Conservation (phyloP, 78 protist species). For the Dictyostelium purpureum region DNA sequence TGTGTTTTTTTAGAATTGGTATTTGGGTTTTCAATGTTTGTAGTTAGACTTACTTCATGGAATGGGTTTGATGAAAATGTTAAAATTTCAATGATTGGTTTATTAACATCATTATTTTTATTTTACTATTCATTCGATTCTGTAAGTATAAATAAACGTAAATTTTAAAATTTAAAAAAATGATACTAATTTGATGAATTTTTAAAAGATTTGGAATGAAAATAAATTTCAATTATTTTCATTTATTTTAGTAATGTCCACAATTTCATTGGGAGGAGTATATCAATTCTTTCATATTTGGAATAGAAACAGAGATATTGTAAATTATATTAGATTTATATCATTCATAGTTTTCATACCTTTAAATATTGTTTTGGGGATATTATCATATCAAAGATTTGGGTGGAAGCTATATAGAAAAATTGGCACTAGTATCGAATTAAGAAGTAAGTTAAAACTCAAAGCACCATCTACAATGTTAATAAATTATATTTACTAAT, state of each 20-base stretch:
- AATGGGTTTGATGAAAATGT: conserved; percentile 13
- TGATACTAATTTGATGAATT: background rate
- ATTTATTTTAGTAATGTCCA: conserved; percentile 3
- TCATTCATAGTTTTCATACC: conserved; percentile 18
- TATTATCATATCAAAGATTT: conserved; percentile 5
- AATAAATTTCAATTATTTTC: conserved; percentile 43
- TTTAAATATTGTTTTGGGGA: background rate
- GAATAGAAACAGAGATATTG: background rate
- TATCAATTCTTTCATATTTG: conserved; percentile 5
- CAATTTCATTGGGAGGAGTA: background rate
- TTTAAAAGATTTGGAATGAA: conserved; percentile 38
- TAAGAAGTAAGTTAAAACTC: conserved; percentile 5
- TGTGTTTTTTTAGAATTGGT: conserved; percentile 8
- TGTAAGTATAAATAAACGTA: background rate
- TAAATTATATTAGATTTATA: background rate
- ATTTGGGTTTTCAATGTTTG: background rate
- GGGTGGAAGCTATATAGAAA: conserved; percentile 53
- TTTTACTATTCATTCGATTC: conserved; percentile 24
- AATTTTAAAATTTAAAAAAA: background rate
- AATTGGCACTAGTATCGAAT: conserved; percentile 36
- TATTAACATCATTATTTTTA: background rate
- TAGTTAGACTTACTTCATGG: background rate
- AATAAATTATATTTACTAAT: background rate
- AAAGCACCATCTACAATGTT: no score
- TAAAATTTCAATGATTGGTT: conserved; percentile 1